phyloP scores from a whole-genome alignment of 768 basidiomycete species.

The Mycena vulgaris region DNA sequence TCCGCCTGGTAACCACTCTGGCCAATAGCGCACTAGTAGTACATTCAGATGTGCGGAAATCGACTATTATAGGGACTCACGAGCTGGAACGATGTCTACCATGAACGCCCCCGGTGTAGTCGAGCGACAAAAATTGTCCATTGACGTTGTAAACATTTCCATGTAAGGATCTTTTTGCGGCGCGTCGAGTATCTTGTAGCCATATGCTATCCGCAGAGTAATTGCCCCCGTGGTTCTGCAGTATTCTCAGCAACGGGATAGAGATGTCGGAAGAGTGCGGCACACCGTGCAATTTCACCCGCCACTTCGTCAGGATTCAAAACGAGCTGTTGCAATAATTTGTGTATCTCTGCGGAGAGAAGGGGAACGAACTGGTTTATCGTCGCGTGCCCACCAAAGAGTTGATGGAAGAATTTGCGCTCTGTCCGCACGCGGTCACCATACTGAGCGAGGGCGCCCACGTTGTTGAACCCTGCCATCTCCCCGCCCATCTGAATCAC shows the following conservation, averaged over 20 bases:
- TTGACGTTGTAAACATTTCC: conserved; percentile 6
- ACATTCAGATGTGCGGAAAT: not conserved
- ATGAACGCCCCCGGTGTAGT: conserved; percentile 12
- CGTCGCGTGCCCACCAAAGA: conserved; percentile 14
- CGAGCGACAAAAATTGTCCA: not conserved
- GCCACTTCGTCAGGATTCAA: not conserved
- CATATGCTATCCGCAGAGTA: conserved; percentile 6
- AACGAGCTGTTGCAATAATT: conserved; percentile 4
- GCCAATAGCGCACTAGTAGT: conserved; percentile 17
- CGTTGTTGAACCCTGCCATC: no score
- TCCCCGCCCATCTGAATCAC: no score
- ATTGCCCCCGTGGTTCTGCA: not conserved
- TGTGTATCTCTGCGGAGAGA: conserved; percentile 6
- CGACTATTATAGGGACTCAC: conserved; percentile 5
- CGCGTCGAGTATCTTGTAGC: not conserved
- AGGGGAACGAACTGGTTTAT: conserved; percentile 13
- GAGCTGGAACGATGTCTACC: conserved; percentile 4
- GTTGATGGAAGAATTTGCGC: no score
- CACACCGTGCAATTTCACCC: not conserved
- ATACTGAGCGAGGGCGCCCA: no score
- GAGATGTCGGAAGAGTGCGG: not conserved
- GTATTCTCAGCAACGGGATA: not conserved
- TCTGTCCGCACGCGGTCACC: no score
- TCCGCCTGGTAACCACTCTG: conserved; percentile 28
- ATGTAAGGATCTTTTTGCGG: not conserved